A percentile compares a stretch with the other conserved stretches of the same genome.
These are phyloP conservation scores for Calonectria honghensis DNA, from an alignment of 2,329 filamentous ascomycete species.

Conservation along the genomic window DNA sequence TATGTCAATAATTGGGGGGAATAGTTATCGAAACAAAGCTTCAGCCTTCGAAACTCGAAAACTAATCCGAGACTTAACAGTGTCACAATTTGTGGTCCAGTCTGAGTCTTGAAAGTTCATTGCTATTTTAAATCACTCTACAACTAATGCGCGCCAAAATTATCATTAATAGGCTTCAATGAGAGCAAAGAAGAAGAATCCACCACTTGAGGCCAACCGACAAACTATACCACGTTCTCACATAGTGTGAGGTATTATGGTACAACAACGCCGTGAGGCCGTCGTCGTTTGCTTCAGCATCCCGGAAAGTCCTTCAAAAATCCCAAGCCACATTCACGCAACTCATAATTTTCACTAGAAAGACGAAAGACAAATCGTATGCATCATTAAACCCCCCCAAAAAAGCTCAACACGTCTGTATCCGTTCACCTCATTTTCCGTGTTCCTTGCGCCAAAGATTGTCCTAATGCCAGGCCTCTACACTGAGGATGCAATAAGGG, in stretches of 20 bases:
- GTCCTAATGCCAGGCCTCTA: constrained; percentile 47
- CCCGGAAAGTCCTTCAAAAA: constrained; percentile 46
- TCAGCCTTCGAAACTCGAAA: neutral
- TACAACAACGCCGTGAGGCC: constrained; percentile 39
- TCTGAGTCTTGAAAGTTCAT: neutral
- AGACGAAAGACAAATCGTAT: constrained; percentile 59
- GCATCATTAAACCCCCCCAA: constrained; percentile 58
- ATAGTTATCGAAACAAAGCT: neutral
- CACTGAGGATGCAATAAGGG: constrained; percentile 53
- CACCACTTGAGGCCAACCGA: constrained; percentile 47
- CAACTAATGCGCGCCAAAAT: constrained; percentile 47
- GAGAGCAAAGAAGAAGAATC: constrained; percentile 58
- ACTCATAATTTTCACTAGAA: constrained; percentile 60
- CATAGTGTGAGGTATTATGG: constrained; percentile 33
- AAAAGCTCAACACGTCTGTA: constrained; percentile 56
- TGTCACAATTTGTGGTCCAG: neutral
- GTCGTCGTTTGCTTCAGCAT: constrained; percentile 39
- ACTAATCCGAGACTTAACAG: neutral
- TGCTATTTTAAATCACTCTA: neutral
- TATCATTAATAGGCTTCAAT: constrained; percentile 56
- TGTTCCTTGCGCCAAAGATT: constrained; percentile 55
- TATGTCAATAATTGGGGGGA: neutral
- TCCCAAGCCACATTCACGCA: constrained; percentile 52
- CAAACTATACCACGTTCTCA: constrained; percentile 53
- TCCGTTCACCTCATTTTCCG: constrained; percentile 55